phyloP scores from a whole-genome alignment of 352 stramenopile species.

The Pythium brassicae region DNA sequence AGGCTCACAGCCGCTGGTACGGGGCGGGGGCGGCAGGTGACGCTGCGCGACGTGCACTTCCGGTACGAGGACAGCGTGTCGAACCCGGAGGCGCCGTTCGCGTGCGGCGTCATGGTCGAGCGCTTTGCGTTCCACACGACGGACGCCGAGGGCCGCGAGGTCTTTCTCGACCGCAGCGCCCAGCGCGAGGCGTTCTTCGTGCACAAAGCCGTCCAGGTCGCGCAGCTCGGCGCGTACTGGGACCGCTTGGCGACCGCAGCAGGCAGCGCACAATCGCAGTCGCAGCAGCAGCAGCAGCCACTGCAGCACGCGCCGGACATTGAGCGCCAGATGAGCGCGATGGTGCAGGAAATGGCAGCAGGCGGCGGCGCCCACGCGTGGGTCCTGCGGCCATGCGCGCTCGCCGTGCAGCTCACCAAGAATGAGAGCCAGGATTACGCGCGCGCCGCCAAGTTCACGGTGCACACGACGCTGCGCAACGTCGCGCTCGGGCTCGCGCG shows the following conservation, averaged over 20 bases:
- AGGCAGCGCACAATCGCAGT: slow-evolving; percentile 10
- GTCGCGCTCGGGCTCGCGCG: slow-evolving; percentile 53
- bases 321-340: slow-evolving; percentile 36
- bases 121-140: slow-evolving; percentile 72
- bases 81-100: slow-evolving; percentile 58
- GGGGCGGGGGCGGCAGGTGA: slow-evolving; percentile 25
- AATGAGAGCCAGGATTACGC: slow-evolving; percentile 76
- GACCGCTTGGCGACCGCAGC: slow-evolving; percentile 44
- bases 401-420: slow-evolving; percentile 68
- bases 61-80: slow-evolving; percentile 73
- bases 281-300: slow-evolving; percentile 27
- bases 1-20: too few species aligned
- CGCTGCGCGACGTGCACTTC: slow-evolving; percentile 63
- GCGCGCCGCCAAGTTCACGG: slow-evolving; percentile 57
- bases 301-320: slow-evolving; percentile 36
- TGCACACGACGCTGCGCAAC: slow-evolving; percentile 44
- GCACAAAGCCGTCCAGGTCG: slow-evolving; percentile 60
- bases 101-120: slow-evolving; percentile 65
- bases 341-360: slow-evolving; percentile 35
- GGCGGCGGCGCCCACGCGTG: slow-evolving; percentile 17
- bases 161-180: slow-evolving; percentile 60
- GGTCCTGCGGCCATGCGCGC: slow-evolving; percentile 45
- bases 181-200: slow-evolving; percentile 31
- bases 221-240: slow-evolving; percentile 60
- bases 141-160: slow-evolving; percentile 52